phyloP scores from a whole-genome alignment of 2,329 filamentous ascomycete species.

The Xylaria sp. region DNA sequence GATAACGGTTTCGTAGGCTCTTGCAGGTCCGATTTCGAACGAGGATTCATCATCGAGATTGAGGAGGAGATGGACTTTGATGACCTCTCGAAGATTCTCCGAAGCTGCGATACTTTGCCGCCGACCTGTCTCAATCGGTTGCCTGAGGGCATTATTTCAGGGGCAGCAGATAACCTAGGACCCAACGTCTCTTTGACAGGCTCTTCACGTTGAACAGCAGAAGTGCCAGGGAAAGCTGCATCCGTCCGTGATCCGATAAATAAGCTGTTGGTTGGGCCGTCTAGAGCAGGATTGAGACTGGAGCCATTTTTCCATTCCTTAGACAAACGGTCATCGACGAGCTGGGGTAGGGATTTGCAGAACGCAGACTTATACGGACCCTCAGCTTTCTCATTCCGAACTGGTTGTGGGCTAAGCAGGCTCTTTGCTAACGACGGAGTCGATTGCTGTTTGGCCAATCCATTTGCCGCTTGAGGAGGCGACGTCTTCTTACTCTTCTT shows the following conservation, averaged over 20 bases:
- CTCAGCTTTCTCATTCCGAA: neutral
- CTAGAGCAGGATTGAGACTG: constrained; percentile 1
- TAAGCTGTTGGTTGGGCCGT: neutral
- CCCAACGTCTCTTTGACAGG: neutral
- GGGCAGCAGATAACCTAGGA: neutral
- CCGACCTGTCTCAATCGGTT: constrained; percentile 4
- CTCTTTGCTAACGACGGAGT: constrained; percentile 11
- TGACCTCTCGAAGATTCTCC: constrained; percentile 28
- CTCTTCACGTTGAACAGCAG: neutral
- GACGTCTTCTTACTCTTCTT: constrained; percentile 7
- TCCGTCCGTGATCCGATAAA: neutral
- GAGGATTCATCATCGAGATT: constrained; percentile 24
- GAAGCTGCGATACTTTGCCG: constrained; percentile 30
- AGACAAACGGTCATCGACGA: neutral
- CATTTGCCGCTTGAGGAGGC: neutral
- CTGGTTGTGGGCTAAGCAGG: constrained; percentile 9
- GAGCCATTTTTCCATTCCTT: neutral
- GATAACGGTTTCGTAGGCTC: neutral
- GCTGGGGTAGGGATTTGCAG: neutral
- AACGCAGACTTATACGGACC: neutral
- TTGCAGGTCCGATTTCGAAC: constrained; percentile 11
- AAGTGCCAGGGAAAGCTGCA: neutral
- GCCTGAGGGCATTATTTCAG: neutral
- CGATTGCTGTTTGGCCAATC: neutral
- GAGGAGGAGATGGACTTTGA: constrained; percentile 17